Evolutionary conservation across 495 filamentous ascomycete species (phyloP).

Genomic region (Trichoderma erinaceum): DNA sequence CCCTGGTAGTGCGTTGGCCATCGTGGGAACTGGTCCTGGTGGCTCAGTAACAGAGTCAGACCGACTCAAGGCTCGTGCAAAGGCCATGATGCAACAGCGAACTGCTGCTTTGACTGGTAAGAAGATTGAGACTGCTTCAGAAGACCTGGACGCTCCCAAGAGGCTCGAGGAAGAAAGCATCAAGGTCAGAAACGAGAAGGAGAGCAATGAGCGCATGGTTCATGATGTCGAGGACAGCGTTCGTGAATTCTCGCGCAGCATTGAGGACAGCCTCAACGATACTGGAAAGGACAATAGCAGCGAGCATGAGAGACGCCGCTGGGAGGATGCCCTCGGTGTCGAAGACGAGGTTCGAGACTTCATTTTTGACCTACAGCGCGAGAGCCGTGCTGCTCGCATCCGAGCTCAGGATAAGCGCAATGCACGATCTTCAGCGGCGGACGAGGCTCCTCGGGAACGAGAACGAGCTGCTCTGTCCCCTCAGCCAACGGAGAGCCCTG

Average conservation of each 20-base stretch:
- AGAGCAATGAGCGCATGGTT: constrained; percentile 94
- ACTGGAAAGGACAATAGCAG: constrained; percentile 56
- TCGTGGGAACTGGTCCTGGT: constrained; percentile 90
- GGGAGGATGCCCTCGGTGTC: constrained; percentile 95
- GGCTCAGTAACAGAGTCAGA: constrained; percentile 90
- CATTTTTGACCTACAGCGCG: constrained; percentile 90
- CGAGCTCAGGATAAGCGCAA: constrained; percentile 59
- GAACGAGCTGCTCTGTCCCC: constrained; percentile 25
- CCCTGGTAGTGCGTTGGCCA: constrained; percentile 71
- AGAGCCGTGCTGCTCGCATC: constrained; percentile 66
- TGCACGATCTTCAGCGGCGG: constrained; percentile 36
- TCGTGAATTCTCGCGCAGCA: constrained; percentile 72
- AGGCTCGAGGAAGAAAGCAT: constrained; percentile 82
- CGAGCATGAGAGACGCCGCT: constrained; percentile 87
- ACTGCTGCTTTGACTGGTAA: constrained; percentile 86
- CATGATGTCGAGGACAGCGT: constrained; percentile 96
- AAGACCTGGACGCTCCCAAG: constrained; percentile 72
- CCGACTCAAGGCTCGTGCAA: constrained; percentile 87
- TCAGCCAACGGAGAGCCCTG: constrained; percentile 34
- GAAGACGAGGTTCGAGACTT: constrained; percentile 96
- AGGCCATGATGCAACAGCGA: constrained; percentile 96
- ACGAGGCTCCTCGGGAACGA: constrained; percentile 40
- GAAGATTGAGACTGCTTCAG: constrained; percentile 55
- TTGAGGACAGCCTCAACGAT: constrained; percentile 84
- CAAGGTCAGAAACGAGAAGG: constrained; percentile 71